phyloP scores from a whole-genome alignment of 495 filamentous ascomycete genomes.

The Aspergillus sclerotioniger region DNA sequence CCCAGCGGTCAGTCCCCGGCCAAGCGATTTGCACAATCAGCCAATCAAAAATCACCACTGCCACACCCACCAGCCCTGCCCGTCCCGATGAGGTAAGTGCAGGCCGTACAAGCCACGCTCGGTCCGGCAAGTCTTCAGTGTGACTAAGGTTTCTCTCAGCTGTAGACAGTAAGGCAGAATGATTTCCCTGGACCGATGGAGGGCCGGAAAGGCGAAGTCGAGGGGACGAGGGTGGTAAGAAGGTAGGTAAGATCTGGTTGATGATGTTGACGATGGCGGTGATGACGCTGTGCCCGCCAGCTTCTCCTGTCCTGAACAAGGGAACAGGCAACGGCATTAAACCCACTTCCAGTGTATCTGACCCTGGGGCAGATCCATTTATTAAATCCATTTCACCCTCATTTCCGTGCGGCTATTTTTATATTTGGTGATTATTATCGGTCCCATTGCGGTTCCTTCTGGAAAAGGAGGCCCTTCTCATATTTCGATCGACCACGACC shows the following conservation, averaged over 20 bases:
- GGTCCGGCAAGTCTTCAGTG: neutral
- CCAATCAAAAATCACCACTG: neutral
- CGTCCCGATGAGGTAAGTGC: neutral
- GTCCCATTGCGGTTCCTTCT: neutral
- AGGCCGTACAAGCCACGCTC: neutral
- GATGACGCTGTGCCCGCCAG: neutral
- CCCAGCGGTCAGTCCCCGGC: conserved; percentile 10
- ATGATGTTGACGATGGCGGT: neutral
- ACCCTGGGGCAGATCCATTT: neutral
- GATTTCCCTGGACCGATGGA: no score
- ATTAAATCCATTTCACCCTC: neutral
- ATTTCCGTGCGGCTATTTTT: neutral
- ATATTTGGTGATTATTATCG: neutral
- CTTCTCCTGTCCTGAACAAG: neutral
- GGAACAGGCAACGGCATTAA: conserved; percentile 8
- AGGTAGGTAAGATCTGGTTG: no score
- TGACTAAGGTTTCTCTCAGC: neutral
- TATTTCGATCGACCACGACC: neutral
- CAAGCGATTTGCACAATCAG: conserved; percentile 1
- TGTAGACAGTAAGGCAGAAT: neutral
- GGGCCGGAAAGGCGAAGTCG: neutral
- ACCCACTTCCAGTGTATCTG: neutral
- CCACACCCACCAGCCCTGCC: conserved; percentile 13
- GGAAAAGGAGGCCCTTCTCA: neutral
- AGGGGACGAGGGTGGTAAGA: neutral